A percentile compares a stretch with the other conserved stretches of the same genome.
phyloP scores from a whole-genome alignment of 2,329 filamentous ascomycete genomes.

The Xylogone sp. region DNA sequence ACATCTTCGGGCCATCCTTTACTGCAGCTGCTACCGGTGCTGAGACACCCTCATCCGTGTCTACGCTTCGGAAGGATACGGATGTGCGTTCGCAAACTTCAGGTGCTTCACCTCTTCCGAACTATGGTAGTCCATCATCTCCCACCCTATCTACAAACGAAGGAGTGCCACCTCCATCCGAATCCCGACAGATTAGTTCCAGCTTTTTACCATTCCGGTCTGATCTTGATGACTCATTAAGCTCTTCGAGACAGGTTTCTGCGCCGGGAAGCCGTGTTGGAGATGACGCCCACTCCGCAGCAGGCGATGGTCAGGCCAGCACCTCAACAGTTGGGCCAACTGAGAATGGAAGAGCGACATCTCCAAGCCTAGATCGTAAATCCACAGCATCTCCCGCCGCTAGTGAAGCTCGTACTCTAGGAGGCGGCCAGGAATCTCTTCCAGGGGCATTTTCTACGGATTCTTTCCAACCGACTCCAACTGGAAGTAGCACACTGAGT shows the following conservation, averaged over 20 bases:
- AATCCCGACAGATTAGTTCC: constrained; percentile 74
- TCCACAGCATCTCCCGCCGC: constrained; percentile 23
- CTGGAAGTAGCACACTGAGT: constrained; percentile 42
- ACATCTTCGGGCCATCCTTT: constrained; percentile 75
- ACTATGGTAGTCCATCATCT: constrained; percentile 37
- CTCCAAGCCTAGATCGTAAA: constrained; percentile 25
- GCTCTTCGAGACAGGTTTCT: constrained; percentile 74
- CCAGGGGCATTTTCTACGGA: constrained; percentile 52
- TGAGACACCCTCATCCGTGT: constrained; percentile 40
- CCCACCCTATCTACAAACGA: constrained; percentile 63
- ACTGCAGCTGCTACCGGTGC: constrained; percentile 37
- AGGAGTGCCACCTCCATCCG: constrained; percentile 59
- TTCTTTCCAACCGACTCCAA: constrained; percentile 41
- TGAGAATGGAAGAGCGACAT: constrained; percentile 20
- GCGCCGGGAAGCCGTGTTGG: constrained; percentile 66
- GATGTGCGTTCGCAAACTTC: constrained; percentile 17
- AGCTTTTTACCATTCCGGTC: constrained; percentile 67
- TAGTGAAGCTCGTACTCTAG: constrained; percentile 17
- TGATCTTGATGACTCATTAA: constrained; percentile 62
- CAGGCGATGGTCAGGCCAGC: constrained; percentile 33
- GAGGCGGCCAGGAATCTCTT: constrained; percentile 33
- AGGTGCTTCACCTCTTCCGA: constrained; percentile 14
- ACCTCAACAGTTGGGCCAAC: constrained; percentile 22
- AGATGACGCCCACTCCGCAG: constrained; percentile 33
- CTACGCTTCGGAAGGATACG: constrained; percentile 54